Percentiles rank a stretch among this genome's conserved stretches.
These are phyloP conservation scores for Scheffersomyces insectosa DNA, from an alignment of 1,139 yeast species.

Conservation along the genomic window DNA sequence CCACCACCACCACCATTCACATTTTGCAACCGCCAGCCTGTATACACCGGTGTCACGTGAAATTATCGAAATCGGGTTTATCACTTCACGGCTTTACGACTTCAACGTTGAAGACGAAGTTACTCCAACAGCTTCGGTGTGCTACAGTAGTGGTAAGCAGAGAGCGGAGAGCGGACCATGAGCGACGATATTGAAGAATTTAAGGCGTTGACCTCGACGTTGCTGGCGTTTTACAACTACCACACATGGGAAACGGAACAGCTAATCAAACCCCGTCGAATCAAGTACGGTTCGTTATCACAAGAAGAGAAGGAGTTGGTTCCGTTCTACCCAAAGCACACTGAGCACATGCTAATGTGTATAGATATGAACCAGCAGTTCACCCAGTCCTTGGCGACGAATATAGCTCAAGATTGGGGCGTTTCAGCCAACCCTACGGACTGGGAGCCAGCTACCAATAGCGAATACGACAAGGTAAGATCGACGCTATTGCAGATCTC, in stretches of 20 bases:
- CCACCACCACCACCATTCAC: too few relatives aligned
- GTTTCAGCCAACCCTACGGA: slow-evolving; percentile 35
- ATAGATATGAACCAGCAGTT: slow-evolving; percentile 53
- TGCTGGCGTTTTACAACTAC: slow-evolving; percentile 38
- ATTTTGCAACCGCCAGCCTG: too few relatives aligned
- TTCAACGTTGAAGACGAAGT: too few relatives aligned
- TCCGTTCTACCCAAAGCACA: slow-evolving; percentile 54
- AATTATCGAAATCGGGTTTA: too few relatives aligned
- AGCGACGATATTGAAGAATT: slow-evolving; percentile 33
- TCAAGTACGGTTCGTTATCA: slow-evolving; percentile 32
- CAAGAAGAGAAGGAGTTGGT: slow-evolving; percentile 42
- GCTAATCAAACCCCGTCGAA: slow-evolving; percentile 35
- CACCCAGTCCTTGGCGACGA: slow-evolving; percentile 44
- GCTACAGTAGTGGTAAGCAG: too few relatives aligned
- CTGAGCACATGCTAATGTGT: slow-evolving; percentile 44
- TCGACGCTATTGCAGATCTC: slow-evolving; percentile 62
- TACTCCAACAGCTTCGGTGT: too few relatives aligned
- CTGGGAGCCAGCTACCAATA: slow-evolving; percentile 48
- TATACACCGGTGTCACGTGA: too few relatives aligned
- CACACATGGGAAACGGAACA: slow-evolving; percentile 37
- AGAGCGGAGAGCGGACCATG: slow-evolving; percentile 8
- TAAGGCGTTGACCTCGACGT: slow-evolving; percentile 38
- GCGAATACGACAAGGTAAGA: slow-evolving; percentile 63
- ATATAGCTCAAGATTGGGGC: slow-evolving; percentile 58
- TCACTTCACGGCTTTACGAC: too few relatives aligned